Evolutionary conservation across 768 basidiomycete genomes (phyloP).

Genomic region (Leucogyrophana mollusca): DNA sequence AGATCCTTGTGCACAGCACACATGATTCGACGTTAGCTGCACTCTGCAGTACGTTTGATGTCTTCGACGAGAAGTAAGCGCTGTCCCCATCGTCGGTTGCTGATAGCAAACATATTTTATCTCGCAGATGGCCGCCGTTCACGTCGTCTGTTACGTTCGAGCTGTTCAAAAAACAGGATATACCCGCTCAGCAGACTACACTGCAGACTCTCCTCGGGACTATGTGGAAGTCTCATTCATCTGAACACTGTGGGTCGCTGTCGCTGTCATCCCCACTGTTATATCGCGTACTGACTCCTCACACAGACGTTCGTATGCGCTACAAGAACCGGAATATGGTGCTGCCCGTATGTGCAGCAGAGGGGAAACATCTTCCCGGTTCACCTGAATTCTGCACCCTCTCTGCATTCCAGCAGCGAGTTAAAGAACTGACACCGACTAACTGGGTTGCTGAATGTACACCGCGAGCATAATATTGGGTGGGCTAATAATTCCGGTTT

Average conservation of each 20-base stretch:
- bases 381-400: slow-evolving; percentile 75
- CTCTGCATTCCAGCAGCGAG: slow-evolving; percentile 57
- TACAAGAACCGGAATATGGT: slow-evolving; percentile 67
- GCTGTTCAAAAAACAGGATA: slow-evolving; percentile 49
- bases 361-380: slow-evolving; percentile 67
- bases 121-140: slow-evolving; percentile 68
- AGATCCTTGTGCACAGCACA: slow-evolving; percentile 67
- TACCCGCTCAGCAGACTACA: slow-evolving; percentile 11
- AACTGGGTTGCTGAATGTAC: slow-evolving; percentile 69
- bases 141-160: slow-evolving; percentile 75
- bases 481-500: too few species aligned
- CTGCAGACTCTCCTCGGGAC: slow-evolving; percentile 44
- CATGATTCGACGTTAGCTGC: slow-evolving; percentile 74
- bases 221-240: slow-evolving; percentile 29
- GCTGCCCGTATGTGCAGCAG: slow-evolving; percentile 62
- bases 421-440: slow-evolving; percentile 61
- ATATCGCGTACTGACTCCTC: background rate
- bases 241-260: slow-evolving; percentile 43
- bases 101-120: background rate
- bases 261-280: background rate
- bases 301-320: slow-evolving; percentile 66
- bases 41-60: slow-evolving; percentile 62
- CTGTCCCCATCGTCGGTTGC: slow-evolving; percentile 2
- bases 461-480: slow-evolving; percentile 15
- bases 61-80: slow-evolving; percentile 65